These are phyloP conservation scores for Entomortierella parvispora DNA, from an alignment of 192 early-diverging fungal species.

Conservation along the genomic window DNA sequence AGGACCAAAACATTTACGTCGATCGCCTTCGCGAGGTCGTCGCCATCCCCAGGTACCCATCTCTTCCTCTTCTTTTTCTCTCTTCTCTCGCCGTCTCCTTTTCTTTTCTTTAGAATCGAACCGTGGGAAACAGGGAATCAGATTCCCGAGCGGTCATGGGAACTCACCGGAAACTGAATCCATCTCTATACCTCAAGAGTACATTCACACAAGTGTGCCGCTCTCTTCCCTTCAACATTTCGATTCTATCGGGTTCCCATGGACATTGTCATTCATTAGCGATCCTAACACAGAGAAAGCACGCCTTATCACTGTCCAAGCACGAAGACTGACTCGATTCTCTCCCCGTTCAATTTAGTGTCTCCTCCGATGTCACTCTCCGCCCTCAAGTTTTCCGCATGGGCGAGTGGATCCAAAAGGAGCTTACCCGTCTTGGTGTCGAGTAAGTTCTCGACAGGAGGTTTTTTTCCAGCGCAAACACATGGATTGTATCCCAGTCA, in stretches of 20 bases:
- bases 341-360: slow-evolving; percentile 56
- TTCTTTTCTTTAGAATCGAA: too few relatives aligned
- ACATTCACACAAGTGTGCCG: too few relatives aligned
- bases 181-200: too few relatives aligned
- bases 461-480: background rate
- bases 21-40: slow-evolving; percentile 89
- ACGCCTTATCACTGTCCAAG: background rate
- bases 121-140: background rate
- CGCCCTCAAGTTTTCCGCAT: slow-evolving; percentile 89
- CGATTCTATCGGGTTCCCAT: background rate
- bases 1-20: slow-evolving; percentile 84
- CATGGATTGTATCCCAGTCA: background rate
- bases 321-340: background rate
- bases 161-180: background rate
- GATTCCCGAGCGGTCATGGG: background rate
- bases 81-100: background rate
- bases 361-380: slow-evolving; percentile 76
- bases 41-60: slow-evolving; percentile 80
- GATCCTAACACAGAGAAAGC: background rate
- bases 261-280: too few relatives aligned
- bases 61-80: background rate
- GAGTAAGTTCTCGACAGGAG: slow-evolving; percentile 39
- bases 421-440: slow-evolving; percentile 80
- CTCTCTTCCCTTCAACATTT: background rate
- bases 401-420: slow-evolving; percentile 85